phyloP scores from a whole-genome alignment of 352 stramenopile species.

The Aphanomyces cochlioides region DNA sequence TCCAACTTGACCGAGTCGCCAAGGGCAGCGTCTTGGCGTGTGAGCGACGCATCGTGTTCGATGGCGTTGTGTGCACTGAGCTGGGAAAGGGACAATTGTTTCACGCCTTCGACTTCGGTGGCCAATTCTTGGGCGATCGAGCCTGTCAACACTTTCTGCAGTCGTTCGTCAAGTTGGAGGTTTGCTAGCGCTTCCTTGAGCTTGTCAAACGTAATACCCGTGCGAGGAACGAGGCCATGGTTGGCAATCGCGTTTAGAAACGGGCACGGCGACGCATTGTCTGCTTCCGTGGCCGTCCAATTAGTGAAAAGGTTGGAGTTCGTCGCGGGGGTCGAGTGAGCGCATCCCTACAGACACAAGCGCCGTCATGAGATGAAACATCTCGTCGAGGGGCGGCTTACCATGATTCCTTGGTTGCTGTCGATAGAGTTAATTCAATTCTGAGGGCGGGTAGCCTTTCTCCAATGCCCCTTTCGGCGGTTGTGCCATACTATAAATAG shows the following conservation, averaged over 20 bases:
- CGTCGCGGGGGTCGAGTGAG: conserved; percentile 12
- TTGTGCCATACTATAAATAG: background rate
- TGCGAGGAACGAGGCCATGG: conserved; percentile 56
- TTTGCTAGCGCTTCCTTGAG: conserved; percentile 30
- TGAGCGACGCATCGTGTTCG: conserved; percentile 68
- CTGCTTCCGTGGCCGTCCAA: conserved; percentile 18
- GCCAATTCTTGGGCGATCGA: background rate
- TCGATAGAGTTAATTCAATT: too few relatives aligned
- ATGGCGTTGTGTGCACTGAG: conserved; percentile 57
- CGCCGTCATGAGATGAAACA: background rate
- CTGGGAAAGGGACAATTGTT: conserved; percentile 45
- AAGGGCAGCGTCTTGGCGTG: conserved; percentile 54
- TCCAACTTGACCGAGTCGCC: conserved; percentile 49
- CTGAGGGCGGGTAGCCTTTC: too few relatives aligned
- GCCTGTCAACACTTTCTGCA: conserved; percentile 16
- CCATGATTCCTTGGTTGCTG: too few relatives aligned
- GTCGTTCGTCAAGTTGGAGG: conserved; percentile 6
- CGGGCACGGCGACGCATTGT: conserved; percentile 43
- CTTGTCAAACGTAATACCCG: conserved; percentile 62
- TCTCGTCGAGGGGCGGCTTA: background rate
- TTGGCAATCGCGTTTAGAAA: conserved; percentile 69
- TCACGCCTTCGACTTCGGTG: background rate
- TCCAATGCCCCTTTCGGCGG: too few relatives aligned
- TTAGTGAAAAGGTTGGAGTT: conserved; percentile 4
- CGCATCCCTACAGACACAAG: background rate